Evolutionary conservation across 257 asterid genomes (phyloP).

Genomic region (Nyctanthes arbortristis): DNA sequence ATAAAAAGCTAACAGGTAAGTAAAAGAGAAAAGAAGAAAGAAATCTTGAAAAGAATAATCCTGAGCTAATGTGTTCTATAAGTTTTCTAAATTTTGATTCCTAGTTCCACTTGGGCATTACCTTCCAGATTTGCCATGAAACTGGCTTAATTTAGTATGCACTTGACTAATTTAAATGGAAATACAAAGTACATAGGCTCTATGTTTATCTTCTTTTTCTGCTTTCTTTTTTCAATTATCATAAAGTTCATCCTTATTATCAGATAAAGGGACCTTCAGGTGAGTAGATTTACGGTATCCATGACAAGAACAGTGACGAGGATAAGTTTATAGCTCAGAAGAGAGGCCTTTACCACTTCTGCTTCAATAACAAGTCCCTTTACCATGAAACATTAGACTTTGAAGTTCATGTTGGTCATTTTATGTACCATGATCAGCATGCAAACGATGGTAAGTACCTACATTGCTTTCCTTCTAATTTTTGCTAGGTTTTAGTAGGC

Average conservation of each 20-base stretch:
- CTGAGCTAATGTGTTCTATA: no score
- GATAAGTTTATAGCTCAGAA: slow-evolving; percentile 77
- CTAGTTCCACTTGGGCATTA: no score
- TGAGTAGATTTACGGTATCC: slow-evolving; percentile 71
- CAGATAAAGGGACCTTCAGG: slow-evolving; percentile 95
- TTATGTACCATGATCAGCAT: slow-evolving; percentile 71
- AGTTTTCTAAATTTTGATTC: no score
- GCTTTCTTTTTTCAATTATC: neutral
- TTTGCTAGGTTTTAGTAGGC: no score
- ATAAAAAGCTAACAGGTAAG: no score
- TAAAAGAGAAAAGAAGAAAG: no score
- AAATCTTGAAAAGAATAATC: no score
- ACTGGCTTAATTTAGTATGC: no score
- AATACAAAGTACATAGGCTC: neutral
- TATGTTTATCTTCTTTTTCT: neutral
- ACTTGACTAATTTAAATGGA: neutral
- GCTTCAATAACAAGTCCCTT: slow-evolving; percentile 91
- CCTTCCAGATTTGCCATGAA: no score
- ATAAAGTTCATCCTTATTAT: slow-evolving; percentile 10
- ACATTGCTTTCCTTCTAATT: no score
- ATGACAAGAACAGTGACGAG: slow-evolving; percentile 78
- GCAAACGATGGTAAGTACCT: slow-evolving; percentile 81
- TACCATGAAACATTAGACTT: slow-evolving; percentile 91
- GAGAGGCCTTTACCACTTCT: slow-evolving; percentile 76
- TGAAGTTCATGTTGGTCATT: slow-evolving; percentile 81